phyloP scores from a whole-genome alignment of 2,329 filamentous ascomycete genomes.

The Capronia epimyces region DNA sequence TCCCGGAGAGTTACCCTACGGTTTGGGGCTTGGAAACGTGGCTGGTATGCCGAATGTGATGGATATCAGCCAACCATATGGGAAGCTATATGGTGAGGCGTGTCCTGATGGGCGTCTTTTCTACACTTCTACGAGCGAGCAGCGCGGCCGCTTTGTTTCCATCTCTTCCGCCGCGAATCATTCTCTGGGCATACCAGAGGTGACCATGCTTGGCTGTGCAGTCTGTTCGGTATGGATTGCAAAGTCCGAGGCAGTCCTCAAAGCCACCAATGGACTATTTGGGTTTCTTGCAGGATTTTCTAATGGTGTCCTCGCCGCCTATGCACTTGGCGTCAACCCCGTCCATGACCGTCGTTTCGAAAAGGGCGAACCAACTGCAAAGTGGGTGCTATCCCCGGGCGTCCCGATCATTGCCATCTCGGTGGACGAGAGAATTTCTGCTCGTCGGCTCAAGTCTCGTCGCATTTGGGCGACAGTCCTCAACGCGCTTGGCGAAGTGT shows the following conservation, averaged over 20 bases:
- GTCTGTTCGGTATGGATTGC: slow-evolving; percentile 84
- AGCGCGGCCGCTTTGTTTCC: slow-evolving; percentile 68
- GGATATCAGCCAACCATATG: slow-evolving; percentile 82
- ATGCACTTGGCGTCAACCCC: slow-evolving; percentile 62
- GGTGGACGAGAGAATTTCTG: slow-evolving; percentile 75
- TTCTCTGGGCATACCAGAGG: slow-evolving; percentile 64
- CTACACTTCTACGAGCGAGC: slow-evolving; percentile 68
- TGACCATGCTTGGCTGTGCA: slow-evolving; percentile 64
- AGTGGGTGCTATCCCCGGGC: slow-evolving; percentile 86
- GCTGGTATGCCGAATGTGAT: slow-evolving; percentile 78
- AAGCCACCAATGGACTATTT: slow-evolving; percentile 67
- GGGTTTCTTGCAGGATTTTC: slow-evolving; percentile 81
- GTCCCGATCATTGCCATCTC: slow-evolving; percentile 82
- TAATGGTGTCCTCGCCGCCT: slow-evolving; percentile 73
- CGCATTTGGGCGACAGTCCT: slow-evolving; percentile 88
- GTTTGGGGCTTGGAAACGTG: slow-evolving; percentile 67
- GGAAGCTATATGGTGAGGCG: slow-evolving; percentile 78
- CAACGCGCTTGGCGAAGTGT: slow-evolving; percentile 89
- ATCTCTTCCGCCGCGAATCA: slow-evolving; percentile 56
- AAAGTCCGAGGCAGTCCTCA: slow-evolving; percentile 67
- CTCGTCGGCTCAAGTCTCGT: slow-evolving; percentile 61
- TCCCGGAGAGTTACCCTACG: slow-evolving; percentile 68
- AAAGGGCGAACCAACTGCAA: slow-evolving; percentile 74
- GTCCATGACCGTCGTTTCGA: slow-evolving; percentile 58
- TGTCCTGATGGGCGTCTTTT: slow-evolving; percentile 76